phyloP scores from a whole-genome alignment of 192 early-diverging fungal species.

The Coemansia sp. region DNA sequence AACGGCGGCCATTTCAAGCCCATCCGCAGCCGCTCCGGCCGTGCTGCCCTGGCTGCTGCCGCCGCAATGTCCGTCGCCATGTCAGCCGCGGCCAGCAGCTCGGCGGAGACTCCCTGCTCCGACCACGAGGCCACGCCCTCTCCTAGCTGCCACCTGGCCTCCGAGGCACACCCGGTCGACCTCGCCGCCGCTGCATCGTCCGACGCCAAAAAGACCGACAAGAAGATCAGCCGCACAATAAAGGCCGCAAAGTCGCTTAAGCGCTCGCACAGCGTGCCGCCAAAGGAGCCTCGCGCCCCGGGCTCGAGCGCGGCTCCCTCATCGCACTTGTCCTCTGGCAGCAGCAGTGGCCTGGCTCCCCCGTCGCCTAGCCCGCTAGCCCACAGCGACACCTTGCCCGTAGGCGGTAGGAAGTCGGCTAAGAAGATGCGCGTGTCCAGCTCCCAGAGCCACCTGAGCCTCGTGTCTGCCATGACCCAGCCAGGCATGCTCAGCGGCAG shows the following conservation, averaged over 20 bases:
- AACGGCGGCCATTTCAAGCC: constrained; percentile 58
- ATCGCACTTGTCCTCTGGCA: constrained; percentile 13
- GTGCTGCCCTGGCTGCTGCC: constrained; percentile 54
- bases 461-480: constrained; percentile 15
- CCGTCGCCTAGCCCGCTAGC: constrained; percentile 19
- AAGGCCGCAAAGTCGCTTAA: constrained; percentile 53
- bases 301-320: constrained; percentile 8
- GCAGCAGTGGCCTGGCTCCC: constrained; percentile 12
- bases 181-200: background rate
- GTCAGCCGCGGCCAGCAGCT: constrained; percentile 11
- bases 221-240: constrained; percentile 38
- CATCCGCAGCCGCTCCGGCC: constrained; percentile 56
- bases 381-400: constrained; percentile 41
- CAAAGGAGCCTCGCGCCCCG: constrained; percentile 40
- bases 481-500: constrained; percentile 4
- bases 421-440: constrained; percentile 58
- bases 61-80: constrained; percentile 45
- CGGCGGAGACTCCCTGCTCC: constrained; percentile 8
- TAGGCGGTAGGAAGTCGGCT: constrained; percentile 20
- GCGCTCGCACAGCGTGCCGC: constrained; percentile 58
- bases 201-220: constrained; percentile 37
- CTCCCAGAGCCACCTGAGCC: constrained; percentile 40
- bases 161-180: constrained; percentile 5
- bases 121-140: constrained; percentile 12
- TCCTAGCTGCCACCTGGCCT: constrained; percentile 10